Base-by-base conservation (phyloP, 2,329 filamentous ascomycete genomes). In the Chaetomium sp. region DNA sequence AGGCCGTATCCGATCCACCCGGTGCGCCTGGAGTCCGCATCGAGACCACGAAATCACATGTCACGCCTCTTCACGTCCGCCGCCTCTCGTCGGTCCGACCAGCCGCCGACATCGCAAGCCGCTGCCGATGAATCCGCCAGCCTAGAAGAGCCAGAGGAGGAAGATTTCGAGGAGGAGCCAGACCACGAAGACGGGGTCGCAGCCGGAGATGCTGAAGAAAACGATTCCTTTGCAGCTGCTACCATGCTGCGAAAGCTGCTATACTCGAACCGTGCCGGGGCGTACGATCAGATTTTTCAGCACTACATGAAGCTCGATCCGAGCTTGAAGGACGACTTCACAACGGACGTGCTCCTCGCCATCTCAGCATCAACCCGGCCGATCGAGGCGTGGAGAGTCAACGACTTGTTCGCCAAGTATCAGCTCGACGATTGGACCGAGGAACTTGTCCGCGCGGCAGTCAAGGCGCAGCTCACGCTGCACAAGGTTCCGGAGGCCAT, bases 301-400 rank as follows among this genome's bases (percentile, higher is more conserved):
- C 67, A 78, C 16, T 85, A 81, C 67, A 72, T 67, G 33, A 70
- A 73, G 7, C 72, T 84, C 19, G 72, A 78, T 21, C 70, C 72
- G 4, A 63, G 71, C 2, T 70, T 77, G 50, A 71, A 75, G 53
- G 53, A 64, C 4, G 68, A 70, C 3, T 67, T 78, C 13, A 74
- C 74, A 2, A 72, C 69, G 2, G 56, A 69, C 2, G 74, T 84
- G 23, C 67, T 84, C 1, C 62, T 74, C 1, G 80, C 81, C 55
- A 76, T 86, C 10, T 74, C 80, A 6, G 74, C 69, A 19, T 83
- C 82, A 3, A 72, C 71, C 5, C 77, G 78, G n/a, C 68, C 78
- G 9, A 72, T 80, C 3, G 81, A 85, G 57, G 78, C 78, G 1
- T 76, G 76, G 70, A 79, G 82, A 62, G 76, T 82, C n/a, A 72